Base-by-base conservation (phyloP, 495 filamentous ascomycete species). In the Penicillium maclennaniae region DNA sequence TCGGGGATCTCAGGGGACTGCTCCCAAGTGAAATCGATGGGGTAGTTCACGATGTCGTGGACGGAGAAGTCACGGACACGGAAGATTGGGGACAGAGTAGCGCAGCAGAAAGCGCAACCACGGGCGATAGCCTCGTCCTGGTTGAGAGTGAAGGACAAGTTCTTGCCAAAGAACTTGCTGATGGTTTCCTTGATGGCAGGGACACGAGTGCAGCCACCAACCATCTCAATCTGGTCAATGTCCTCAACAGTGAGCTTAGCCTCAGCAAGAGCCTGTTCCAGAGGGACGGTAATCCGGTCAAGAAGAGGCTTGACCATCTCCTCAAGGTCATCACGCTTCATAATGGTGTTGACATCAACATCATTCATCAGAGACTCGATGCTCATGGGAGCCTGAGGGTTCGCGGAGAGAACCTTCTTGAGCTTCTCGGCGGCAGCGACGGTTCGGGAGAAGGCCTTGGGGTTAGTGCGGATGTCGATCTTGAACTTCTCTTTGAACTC, bases 281-380 rank as follows among this genome's bases (percentile, higher is more conserved):
- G 69, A 41, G 91, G 90, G 34, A 75, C 65, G 44, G 82, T 83
- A 46, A 82, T 80, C 54, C 89, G 83, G 59, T 84, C 85, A 46
- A 99, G 77, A 23, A 97, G 80, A 34, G 93, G 89, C 77, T 88
- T 83, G 42, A 96, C 79, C 65, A 99, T 85, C 54, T 85, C 81
- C 77, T 99, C 93, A 51, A 99, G 81, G 66, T 97, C 91, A 63
- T 96, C 90, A 61, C 93, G 88, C 70, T 92, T 97, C 59, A 97
- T 80, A 81, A 95, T 84, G 41, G 87, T 77, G 19, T 82, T 83
- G 20, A 96, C 95, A 70, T 99, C 93, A 31, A 92, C 76, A 67
- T 99, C 93, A 67, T 97, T 92, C 93, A 99, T 97, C 55, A 97
- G 79, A 17, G 93, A 96, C 79, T 99, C 93, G 63, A 99, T 96